These are phyloP conservation scores for Paecilomyces formosus DNA, from an alignment of 2,329 filamentous ascomycete species.

Conservation along the genomic window DNA sequence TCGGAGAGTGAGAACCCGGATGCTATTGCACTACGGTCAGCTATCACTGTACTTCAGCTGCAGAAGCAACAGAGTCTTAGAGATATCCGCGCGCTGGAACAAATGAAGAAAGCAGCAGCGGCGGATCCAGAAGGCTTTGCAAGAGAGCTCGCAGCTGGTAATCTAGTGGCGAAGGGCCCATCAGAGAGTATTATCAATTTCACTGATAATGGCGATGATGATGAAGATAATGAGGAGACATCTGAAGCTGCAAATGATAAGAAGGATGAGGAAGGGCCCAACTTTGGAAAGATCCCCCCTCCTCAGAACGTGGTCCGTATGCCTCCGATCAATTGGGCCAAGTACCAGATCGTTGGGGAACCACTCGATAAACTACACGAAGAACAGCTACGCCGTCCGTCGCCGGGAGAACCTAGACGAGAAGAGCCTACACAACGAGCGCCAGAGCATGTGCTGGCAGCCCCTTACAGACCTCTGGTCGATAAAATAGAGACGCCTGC, in stretches of 20 bases:
- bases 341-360: constrained; percentile 84
- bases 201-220: constrained; percentile 30
- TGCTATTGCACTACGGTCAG: constrained; percentile 75
- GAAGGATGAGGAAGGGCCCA: constrained; percentile 3
- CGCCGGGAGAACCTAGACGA: constrained; percentile 31
- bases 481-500: constrained; percentile 40
- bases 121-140: constrained; percentile 65
- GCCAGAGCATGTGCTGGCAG: constrained; percentile 47
- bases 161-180: constrained; percentile 39
- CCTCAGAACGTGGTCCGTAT: constrained; percentile 78
- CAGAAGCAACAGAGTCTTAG: constrained; percentile 70
- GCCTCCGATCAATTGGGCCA: constrained; percentile 88
- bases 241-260: constrained; percentile 16
- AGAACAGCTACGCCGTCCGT: constrained; percentile 64
- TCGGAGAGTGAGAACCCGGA: constrained; percentile 62
- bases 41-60: constrained; percentile 78
- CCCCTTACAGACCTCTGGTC: constrained; percentile 53
- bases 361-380: constrained; percentile 76
- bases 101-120: constrained; percentile 63
- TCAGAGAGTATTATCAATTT: constrained; percentile 26
- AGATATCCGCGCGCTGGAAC: constrained; percentile 65
- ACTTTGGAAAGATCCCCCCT: constrained; percentile 61
- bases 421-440: constrained; percentile 28
- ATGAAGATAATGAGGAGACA: constrained; percentile 15
- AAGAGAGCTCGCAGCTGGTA: constrained; percentile 58